These are phyloP conservation scores for Apiotrichum laibachii DNA, from an alignment of 1,284 basidiomycete species.

Conservation along the genomic window DNA sequence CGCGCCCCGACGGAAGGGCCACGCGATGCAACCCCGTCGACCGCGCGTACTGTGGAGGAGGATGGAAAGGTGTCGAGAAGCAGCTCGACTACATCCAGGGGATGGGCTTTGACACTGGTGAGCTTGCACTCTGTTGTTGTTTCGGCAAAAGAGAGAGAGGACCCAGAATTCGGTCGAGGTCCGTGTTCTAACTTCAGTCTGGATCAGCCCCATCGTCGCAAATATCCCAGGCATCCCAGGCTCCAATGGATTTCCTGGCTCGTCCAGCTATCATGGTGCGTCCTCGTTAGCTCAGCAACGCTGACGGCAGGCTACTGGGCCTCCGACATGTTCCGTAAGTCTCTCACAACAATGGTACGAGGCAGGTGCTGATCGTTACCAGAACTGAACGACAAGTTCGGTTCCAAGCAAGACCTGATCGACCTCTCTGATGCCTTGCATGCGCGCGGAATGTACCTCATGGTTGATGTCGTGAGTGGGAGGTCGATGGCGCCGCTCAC, in stretches of 20 bases:
- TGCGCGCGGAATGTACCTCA: slow-evolving; percentile 54
- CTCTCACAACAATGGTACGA: neutral
- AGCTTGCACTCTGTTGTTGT: slow-evolving; percentile 9
- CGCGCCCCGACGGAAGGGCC: slow-evolving; percentile 32
- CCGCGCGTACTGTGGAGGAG: slow-evolving; percentile 46
- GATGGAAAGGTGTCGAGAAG: slow-evolving; percentile 39
- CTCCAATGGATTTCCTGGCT: neutral
- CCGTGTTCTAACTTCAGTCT: slow-evolving; percentile 29
- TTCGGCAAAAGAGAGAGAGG: no score
- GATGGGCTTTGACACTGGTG: slow-evolving; percentile 51
- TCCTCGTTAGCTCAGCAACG: neutral
- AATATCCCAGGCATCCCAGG: slow-evolving; percentile 41
- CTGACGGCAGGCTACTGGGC: slow-evolving; percentile 49
- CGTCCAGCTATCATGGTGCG: slow-evolving; percentile 51
- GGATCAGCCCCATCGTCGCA: slow-evolving; percentile 49
- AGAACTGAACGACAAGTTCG: slow-evolving; percentile 53
- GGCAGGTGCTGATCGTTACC: neutral
- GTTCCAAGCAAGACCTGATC: slow-evolving; percentile 50
- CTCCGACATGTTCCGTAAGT: slow-evolving; percentile 39
- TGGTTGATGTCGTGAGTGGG: slow-evolving; percentile 54
- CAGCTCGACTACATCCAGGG: slow-evolving; percentile 49
- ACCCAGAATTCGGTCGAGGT: neutral
- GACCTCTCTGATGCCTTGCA: slow-evolving; percentile 53
- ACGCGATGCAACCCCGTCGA: slow-evolving; percentile 30
- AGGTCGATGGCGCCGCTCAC: slow-evolving; percentile 38